Conservation (phyloP, 441 rosid genomes). For the Gossypium schwendimanii region DNA sequence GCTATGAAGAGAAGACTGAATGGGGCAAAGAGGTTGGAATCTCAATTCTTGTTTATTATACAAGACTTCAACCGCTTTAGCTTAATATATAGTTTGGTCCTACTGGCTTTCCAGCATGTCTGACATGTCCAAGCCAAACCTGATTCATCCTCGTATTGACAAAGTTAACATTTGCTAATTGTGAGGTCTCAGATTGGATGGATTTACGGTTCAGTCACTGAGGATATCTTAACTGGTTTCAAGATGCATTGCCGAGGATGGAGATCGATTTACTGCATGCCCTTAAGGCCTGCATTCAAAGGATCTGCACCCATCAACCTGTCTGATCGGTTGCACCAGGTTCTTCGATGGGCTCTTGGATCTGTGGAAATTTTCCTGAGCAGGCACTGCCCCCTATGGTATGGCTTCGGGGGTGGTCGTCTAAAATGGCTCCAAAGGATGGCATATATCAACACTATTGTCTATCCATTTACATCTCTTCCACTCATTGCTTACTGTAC, state of each 20-base stretch:
- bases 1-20: conserved; percentile 89
- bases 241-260: conserved; percentile 96
- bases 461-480: conserved; percentile 83
- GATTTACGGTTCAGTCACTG: conserved; percentile 95
- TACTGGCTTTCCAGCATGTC: neutral
- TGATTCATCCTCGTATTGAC: neutral
- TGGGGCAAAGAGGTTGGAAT: conserved; percentile 91
- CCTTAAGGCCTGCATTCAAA: conserved; percentile 83
- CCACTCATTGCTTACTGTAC: conserved; percentile 84
- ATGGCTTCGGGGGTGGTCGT: conserved; percentile 85
- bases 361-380: conserved; percentile 92
- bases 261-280: conserved; percentile 93
- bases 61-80: too few relatives aligned
- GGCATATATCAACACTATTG: conserved; percentile 83
- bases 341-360: conserved; percentile 99
- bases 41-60: neutral
- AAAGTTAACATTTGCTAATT: neutral
- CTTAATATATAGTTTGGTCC: neutral
- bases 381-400: conserved; percentile 92
- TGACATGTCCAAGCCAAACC: too few relatives aligned
- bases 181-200: conserved; percentile 64
- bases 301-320: conserved; percentile 97
- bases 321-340: conserved; percentile 88
- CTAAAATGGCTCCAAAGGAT: conserved; percentile 80
- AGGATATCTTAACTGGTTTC: conserved; percentile 85